These are phyloP conservation scores for Aspergillus costaricaensis DNA, from an alignment of 2,329 filamentous ascomycete genomes.

Conservation along the genomic window DNA sequence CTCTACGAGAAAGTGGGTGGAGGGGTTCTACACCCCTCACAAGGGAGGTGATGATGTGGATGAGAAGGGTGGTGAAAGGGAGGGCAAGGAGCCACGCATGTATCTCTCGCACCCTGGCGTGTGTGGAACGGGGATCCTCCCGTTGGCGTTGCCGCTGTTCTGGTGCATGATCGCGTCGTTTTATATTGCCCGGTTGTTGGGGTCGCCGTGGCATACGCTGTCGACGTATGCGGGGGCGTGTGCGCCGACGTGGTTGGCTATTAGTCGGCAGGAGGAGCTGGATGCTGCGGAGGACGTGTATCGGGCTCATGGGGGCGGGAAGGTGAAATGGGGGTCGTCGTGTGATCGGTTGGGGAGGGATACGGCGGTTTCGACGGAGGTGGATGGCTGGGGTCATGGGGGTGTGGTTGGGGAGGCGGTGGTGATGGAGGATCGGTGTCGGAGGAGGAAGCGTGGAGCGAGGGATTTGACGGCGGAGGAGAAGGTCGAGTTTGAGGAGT, in stretches of 20 bases:
- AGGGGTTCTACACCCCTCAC: slow-evolving; percentile 56
- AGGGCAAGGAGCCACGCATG: slow-evolving; percentile 55
- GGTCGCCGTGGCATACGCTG: slow-evolving; percentile 84
- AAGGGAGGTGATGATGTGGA: slow-evolving; percentile 1
- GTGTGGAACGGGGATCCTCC: slow-evolving; percentile 77
- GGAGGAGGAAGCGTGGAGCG: slow-evolving; percentile 60
- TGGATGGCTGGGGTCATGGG: slow-evolving; percentile 77
- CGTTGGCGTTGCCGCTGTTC: slow-evolving; percentile 68
- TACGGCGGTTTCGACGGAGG: slow-evolving; percentile 73
- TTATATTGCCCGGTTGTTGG: slow-evolving; percentile 72
- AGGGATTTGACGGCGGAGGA: slow-evolving; percentile 56
- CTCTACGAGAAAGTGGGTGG: slow-evolving; percentile 59
- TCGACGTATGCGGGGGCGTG: slow-evolving; percentile 75
- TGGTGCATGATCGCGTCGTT: slow-evolving; percentile 69
- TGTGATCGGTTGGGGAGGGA: slow-evolving; percentile 60
- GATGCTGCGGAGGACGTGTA: slow-evolving; percentile 45
- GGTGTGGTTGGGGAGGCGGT: slow-evolving; percentile 57
- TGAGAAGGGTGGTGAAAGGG: not conserved
- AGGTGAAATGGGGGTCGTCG: slow-evolving; percentile 83
- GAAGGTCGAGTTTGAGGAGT: slow-evolving; percentile 41
- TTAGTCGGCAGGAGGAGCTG: slow-evolving; percentile 59
- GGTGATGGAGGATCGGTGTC: slow-evolving; percentile 53
- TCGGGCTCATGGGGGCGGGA: slow-evolving; percentile 61
- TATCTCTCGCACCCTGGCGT: slow-evolving; percentile 87
- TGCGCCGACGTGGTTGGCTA: slow-evolving; percentile 74